Conservation (phyloP, 164 flowering plant species). For the Amborella trichopoda region DNA sequence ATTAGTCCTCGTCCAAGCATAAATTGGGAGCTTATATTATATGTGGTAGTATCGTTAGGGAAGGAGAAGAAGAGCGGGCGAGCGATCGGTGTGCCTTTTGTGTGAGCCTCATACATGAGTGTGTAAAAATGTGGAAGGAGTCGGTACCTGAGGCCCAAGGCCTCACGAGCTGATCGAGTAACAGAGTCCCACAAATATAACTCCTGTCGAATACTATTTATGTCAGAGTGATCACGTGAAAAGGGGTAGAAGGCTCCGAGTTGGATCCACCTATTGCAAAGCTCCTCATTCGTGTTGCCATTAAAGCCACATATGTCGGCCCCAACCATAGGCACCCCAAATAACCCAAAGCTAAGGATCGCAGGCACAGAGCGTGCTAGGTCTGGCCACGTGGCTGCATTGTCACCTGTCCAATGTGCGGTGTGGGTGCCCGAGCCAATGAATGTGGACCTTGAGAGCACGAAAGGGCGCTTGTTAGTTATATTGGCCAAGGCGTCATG, state of each 20-base stretch:
- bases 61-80: slow-evolving; percentile 74
- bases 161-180: slow-evolving; percentile 32
- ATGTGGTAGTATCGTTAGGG: slow-evolving; percentile 46
- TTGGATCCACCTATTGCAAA: slow-evolving; percentile 83
- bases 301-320: slow-evolving; percentile 81
- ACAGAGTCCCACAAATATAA: slow-evolving; percentile 76
- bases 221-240: slow-evolving; percentile 57
- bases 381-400: slow-evolving; percentile 69
- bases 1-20: slow-evolving; percentile 54
- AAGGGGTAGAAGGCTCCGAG: slow-evolving; percentile 86
- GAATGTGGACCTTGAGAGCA: slow-evolving; percentile 65
- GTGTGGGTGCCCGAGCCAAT: slow-evolving; percentile 64
- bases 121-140: slow-evolving; percentile 61
- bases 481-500: slow-evolving; percentile 28
- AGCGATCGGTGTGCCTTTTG: slow-evolving; percentile 49
- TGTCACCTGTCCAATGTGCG: slow-evolving; percentile 91
- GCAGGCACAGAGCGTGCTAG: slow-evolving; percentile 53
- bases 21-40: slow-evolving; percentile 51
- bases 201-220: slow-evolving; percentile 38
- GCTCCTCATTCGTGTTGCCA: slow-evolving; percentile 53
- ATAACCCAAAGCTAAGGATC: slow-evolving; percentile 54
- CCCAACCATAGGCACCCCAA: slow-evolving; percentile 88
- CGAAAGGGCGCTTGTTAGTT: slow-evolving; percentile 53
- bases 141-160: slow-evolving; percentile 35
- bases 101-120: slow-evolving; percentile 55